These are phyloP conservation scores for Fusarium longipes DNA, from an alignment of 2,329 filamentous ascomycete genomes.

Conservation along the genomic window DNA sequence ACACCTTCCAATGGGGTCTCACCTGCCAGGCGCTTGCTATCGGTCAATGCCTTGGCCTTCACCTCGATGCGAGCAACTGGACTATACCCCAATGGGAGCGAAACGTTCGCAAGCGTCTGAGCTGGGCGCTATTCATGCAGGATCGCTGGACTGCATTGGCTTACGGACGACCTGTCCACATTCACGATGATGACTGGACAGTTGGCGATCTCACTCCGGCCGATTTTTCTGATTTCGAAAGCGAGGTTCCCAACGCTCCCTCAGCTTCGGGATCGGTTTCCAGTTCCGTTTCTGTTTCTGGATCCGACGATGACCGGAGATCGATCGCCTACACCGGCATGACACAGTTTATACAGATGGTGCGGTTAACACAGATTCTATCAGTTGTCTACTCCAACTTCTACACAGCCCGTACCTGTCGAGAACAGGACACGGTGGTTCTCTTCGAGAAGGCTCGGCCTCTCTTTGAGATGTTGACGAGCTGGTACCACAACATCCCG, in stretches of 20 bases:
- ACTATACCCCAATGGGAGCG: slow-evolving; percentile 68
- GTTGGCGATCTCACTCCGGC: slow-evolving; percentile 44
- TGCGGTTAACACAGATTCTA: slow-evolving; percentile 59
- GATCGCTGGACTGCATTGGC: slow-evolving; percentile 63
- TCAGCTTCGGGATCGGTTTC: slow-evolving; percentile 24
- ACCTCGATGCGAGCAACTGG: slow-evolving; percentile 68
- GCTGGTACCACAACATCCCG: slow-evolving; percentile 60
- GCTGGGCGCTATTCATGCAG: slow-evolving; percentile 71
- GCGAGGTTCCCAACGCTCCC: slow-evolving; percentile 18
- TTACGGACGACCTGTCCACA: slow-evolving; percentile 47
- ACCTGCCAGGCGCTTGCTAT: slow-evolving; percentile 61
- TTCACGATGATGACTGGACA: slow-evolving; percentile 49
- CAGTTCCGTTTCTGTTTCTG: slow-evolving; percentile 28
- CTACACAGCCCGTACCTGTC: slow-evolving; percentile 52
- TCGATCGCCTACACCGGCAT: slow-evolving; percentile 53
- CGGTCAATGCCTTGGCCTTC: slow-evolving; percentile 64
- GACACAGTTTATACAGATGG: slow-evolving; percentile 60
- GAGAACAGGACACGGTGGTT: slow-evolving; percentile 48
- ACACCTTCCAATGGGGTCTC: slow-evolving; percentile 52
- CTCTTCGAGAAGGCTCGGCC: slow-evolving; percentile 61
- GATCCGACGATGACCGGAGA: slow-evolving; percentile 46
- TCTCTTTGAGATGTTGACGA: slow-evolving; percentile 59
- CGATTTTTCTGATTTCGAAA: slow-evolving; percentile 50
- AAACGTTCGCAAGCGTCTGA: slow-evolving; percentile 65
- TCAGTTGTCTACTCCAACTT: slow-evolving; percentile 59